Percentiles rank a stretch among this genome's conserved stretches.
Evolutionary conservation across 768 basidiomycete genomes (phyloP).

Genomic region (Leccinum variicolor): DNA sequence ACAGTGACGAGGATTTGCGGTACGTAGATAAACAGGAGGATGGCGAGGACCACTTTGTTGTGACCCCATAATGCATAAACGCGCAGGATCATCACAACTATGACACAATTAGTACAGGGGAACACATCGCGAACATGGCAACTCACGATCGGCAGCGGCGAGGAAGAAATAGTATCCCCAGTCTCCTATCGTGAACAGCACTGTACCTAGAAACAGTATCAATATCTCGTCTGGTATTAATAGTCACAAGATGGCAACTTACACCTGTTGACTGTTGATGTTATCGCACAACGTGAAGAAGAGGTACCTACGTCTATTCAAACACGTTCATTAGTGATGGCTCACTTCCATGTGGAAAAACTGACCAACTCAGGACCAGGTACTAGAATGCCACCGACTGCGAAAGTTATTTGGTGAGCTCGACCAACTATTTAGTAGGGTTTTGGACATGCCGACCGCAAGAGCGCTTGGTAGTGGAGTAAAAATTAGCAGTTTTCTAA

Average conservation of each 20-base stretch:
- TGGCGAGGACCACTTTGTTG: neutral
- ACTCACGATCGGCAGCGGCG: neutral
- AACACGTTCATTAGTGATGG: neutral
- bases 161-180: neutral
- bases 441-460: neutral
- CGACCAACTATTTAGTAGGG: neutral
- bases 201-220: neutral
- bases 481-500: neutral
- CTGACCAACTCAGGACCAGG: neutral
- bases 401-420: neutral
- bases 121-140: neutral
- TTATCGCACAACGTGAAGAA: neutral
- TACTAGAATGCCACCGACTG: neutral
- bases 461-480: neutral
- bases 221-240: neutral
- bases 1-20: neutral
- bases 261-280: neutral
- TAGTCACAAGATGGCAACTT: neutral
- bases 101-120: neutral
- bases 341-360: neutral
- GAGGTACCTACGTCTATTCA: neutral
- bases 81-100: neutral
- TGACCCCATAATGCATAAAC: neutral
- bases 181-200: neutral
- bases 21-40: neutral